Evolutionary conservation across 176 grass and related monocot species (phyloP), one percentile per base, ranked within the genome.

Genomic region (Hyparrhenia diplandra): DNA sequence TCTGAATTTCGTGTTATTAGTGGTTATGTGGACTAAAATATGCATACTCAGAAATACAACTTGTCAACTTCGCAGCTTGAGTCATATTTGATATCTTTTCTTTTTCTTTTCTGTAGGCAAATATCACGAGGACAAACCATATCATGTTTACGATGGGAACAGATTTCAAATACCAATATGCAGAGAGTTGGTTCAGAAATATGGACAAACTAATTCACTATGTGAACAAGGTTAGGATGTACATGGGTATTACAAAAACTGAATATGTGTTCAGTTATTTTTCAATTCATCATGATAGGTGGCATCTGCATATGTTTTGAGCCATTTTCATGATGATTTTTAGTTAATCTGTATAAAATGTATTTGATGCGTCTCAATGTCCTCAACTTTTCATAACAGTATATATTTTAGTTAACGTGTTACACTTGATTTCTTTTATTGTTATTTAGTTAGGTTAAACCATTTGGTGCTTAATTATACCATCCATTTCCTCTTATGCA

Each of bases 61-160:
- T 79, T 43, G 46, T 63, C 21, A 43, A 13, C 14, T 79, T 43
- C 39, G 30, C n/a, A 21, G 72, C 42, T 35, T 84, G 82, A 82
- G 25, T 29, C 58, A 69, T 80, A 39, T 64, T 64, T 64, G 10
- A n/a, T n/a, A n/a, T n/a, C n/a, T n/a, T n/a, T n/a, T 64, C 84
- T 41, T 16, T 82, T 62, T 88, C 41, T 58, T 81, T 70, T 83
- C 49, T 78, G 27, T 77, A 98, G 95, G 95, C 92, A 83, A 98
- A 98, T 67, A 79, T 98, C 59, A 98, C 95, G 49, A 92, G 95
- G 83, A 89, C 92, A 63, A 98, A 98, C 83, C 95, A 98, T 86
- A 80, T 98, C 72, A 98, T 98, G 95, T 98, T 98, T 88, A 98
- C 95, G 29, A 98, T 98, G 95, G 95, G 95, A 59, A 98, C 95